Percentiles rank a stretch among this genome's conserved stretches.
Evolutionary conservation across 108 stramenopile species (phyloP).

Genomic region (Nannochloropsis oceanica): DNA sequence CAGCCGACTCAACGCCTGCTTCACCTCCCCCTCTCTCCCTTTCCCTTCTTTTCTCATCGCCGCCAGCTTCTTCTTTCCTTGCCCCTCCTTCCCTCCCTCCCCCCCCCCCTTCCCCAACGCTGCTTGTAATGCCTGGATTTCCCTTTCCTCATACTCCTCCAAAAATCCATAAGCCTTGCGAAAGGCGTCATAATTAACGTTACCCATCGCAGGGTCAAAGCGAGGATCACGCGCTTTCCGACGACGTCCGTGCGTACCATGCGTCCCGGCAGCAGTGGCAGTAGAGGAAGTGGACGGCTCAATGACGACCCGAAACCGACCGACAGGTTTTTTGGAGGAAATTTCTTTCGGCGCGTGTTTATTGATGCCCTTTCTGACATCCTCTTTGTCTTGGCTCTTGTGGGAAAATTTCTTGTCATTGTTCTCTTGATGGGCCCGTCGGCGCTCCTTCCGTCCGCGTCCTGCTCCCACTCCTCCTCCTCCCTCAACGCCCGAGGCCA

Average conservation of each 20-base stretch:
- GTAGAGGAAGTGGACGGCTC: not conserved
- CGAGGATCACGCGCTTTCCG: constrained; percentile 10
- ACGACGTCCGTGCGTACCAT: not conserved
- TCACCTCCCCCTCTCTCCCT: not conserved
- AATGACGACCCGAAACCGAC: constrained; percentile 19
- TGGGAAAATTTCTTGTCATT: not conserved
- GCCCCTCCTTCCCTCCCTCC: not conserved
- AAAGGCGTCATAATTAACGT: constrained; percentile 23
- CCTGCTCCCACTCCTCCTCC: not conserved
- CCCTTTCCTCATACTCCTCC: constrained; percentile 13
- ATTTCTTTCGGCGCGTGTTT: not conserved
- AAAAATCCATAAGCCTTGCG: constrained; percentile 24
- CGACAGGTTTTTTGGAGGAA: constrained; percentile 8
- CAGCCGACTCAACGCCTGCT: not conserved
- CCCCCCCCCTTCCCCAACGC: constrained; percentile 7
- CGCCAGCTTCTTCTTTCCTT: not conserved
- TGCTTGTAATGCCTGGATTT: constrained; percentile 7
- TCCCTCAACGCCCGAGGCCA: not conserved
- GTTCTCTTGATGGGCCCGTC: too few species aligned
- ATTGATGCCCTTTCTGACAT: not conserved
- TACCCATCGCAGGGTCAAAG: constrained; percentile 15
- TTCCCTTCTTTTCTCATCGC: not conserved
- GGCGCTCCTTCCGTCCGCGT: not conserved
- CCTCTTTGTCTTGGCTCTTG: not conserved
- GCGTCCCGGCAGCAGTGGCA: not conserved